These are phyloP conservation scores for Patellifolia procumbens DNA, from an alignment of 179 eudicot genomes.

Conservation along the genomic window DNA sequence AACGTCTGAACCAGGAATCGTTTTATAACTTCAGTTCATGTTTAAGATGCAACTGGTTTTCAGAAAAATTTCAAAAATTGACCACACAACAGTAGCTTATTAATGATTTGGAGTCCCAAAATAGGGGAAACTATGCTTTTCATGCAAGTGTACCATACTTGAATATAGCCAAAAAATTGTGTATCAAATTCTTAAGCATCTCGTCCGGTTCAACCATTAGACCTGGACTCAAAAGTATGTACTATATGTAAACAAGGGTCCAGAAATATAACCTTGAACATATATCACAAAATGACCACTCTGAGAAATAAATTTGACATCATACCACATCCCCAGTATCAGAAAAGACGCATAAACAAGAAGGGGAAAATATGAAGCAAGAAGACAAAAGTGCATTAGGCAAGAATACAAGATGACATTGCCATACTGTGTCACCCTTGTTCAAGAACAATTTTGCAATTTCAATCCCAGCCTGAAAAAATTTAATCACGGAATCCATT, in stretches of 20 bases:
- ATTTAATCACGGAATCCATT: slow-evolving; percentile 5
- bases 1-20: not conserved
- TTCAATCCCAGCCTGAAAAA: slow-evolving; percentile 89
- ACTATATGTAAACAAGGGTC: too few species aligned
- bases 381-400: not conserved
- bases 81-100: not conserved
- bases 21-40: too few species aligned
- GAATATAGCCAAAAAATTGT: not conserved
- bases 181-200: not conserved
- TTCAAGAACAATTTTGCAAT: slow-evolving; percentile 83
- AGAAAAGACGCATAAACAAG: not conserved
- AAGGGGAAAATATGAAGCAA: not conserved
- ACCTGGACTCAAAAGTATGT: too few species aligned
- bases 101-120: not conserved
- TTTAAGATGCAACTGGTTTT: too few species aligned
- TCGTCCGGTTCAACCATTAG: not conserved
- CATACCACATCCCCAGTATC: not conserved
- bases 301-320: not conserved
- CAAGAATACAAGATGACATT: slow-evolving; percentile 23
- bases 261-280: not conserved
- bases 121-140: not conserved
- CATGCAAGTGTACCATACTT: not conserved
- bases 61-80: too few species aligned
- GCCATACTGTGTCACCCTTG: slow-evolving; percentile 77
- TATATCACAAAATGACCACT: not conserved